These are phyloP conservation scores for Myxozyma kluyveri DNA, from an alignment of 805 yeast species.

Conservation along the genomic window DNA sequence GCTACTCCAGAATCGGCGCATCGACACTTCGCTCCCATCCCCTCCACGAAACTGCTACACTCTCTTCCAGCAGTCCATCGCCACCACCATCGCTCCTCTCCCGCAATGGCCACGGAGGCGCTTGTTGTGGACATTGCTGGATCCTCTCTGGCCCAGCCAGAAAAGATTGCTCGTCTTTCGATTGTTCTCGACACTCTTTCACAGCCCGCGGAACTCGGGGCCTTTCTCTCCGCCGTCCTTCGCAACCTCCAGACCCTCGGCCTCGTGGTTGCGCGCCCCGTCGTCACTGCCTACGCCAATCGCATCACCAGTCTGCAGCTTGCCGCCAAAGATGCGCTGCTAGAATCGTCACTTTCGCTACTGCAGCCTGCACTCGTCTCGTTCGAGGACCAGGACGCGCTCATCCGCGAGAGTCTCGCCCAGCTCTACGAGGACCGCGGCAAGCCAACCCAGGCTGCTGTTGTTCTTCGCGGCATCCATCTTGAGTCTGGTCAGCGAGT, in stretches of 20 bases:
- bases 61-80: background rate
- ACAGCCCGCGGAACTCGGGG: background rate
- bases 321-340: conserved; percentile 4
- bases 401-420: conserved; percentile 33
- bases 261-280: conserved; percentile 25
- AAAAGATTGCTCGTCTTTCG: conserved; percentile 10
- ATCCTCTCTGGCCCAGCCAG: conserved; percentile 16
- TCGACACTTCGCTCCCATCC: background rate
- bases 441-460: conserved; percentile 32
- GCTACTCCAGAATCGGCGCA: no score
- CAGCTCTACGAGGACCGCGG: conserved; percentile 28
- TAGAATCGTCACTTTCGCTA: conserved; percentile 5
- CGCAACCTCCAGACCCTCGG: conserved; percentile 14
- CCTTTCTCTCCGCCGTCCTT: conserved; percentile 19
- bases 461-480: conserved; percentile 31
- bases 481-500: conserved; percentile 29
- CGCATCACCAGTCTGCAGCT: background rate
- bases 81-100: background rate
- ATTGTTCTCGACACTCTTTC: conserved; percentile 7
- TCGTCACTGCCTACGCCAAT: conserved; percentile 13
- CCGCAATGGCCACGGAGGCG: conserved; percentile 1
- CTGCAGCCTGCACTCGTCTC: conserved; percentile 29
- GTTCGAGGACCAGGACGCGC: conserved; percentile 32
- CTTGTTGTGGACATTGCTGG: conserved; percentile 3
- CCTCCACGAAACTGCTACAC: background rate